Evolutionary conservation across 352 stramenopile species (phyloP).

Genomic region (Thalassiosira hispida): DNA sequence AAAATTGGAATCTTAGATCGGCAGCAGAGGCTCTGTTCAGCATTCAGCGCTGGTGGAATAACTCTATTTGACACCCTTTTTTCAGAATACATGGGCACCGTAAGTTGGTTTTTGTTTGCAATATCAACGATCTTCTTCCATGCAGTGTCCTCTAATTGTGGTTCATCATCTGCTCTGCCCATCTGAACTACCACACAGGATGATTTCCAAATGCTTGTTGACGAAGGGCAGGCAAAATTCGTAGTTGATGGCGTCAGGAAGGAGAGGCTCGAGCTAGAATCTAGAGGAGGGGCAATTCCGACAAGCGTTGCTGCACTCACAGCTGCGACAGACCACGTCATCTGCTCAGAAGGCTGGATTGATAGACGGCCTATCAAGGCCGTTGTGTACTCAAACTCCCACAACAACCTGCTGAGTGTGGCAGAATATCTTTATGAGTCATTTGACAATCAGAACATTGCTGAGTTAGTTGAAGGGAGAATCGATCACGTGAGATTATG

Average conservation of each 20-base stretch:
- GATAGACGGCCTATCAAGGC: slow-evolving; percentile 64
- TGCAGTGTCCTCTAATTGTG: no score
- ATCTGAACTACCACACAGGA: no score
- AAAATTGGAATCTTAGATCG: slow-evolving; percentile 24
- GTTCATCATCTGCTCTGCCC: no score
- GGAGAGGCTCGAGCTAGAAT: slow-evolving; percentile 30
- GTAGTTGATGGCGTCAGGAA: slow-evolving; percentile 53
- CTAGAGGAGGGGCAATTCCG: slow-evolving; percentile 30
- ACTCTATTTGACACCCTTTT: slow-evolving; percentile 40
- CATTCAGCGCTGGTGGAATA: slow-evolving; percentile 10
- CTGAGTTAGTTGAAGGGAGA: slow-evolving; percentile 57
- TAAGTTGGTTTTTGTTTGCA: no score
- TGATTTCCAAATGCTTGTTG: slow-evolving; percentile 56
- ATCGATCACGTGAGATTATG: slow-evolving; percentile 20
- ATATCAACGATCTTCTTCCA: no score
- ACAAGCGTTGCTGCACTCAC: slow-evolving; percentile 25
- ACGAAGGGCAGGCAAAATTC: slow-evolving; percentile 56
- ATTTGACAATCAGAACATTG: slow-evolving; percentile 60
- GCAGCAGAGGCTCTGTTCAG: slow-evolving; percentile 4
- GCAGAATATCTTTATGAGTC: slow-evolving; percentile 56
- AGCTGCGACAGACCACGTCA: slow-evolving; percentile 25
- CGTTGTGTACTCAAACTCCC: slow-evolving; percentile 69
- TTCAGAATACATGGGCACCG: slow-evolving; percentile 38
- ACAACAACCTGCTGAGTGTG: slow-evolving; percentile 59
- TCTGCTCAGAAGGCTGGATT: slow-evolving; percentile 3